These are phyloP conservation scores for Sporisorium graminicola DNA, from an alignment of 1,284 basidiomycete genomes.

Conservation along the genomic window DNA sequence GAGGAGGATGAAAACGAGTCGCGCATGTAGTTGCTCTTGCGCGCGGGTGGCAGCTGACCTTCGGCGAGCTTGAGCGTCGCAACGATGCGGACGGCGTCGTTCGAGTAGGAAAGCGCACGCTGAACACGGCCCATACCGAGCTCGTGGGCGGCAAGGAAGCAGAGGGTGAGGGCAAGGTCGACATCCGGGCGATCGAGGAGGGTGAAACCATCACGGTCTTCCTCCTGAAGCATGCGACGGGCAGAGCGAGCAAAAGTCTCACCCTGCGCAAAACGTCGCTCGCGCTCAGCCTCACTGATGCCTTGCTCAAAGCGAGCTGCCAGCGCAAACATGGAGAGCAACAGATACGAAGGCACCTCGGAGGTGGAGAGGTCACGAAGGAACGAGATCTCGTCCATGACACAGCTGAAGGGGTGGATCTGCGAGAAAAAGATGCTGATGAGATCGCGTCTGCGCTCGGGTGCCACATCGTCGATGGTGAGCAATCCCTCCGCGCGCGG, in stretches of 20 bases:
- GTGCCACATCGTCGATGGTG: slow-evolving; percentile 40
- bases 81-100: slow-evolving; percentile 44
- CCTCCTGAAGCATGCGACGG: slow-evolving; percentile 57
- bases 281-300: slow-evolving; percentile 40
- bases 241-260: slow-evolving; percentile 53
- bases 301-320: slow-evolving; percentile 70
- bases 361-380: slow-evolving; percentile 71
- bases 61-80: slow-evolving; percentile 43
- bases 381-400: slow-evolving; percentile 72
- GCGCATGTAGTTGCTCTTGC: slow-evolving; percentile 33
- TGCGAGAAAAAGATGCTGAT: slow-evolving; percentile 70
- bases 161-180: slow-evolving; percentile 70
- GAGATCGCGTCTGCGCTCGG: slow-evolving; percentile 46
- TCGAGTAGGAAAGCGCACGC: slow-evolving; percentile 70
- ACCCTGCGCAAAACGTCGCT: slow-evolving; percentile 45
- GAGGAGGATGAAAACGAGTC: slow-evolving; percentile 36
- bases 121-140: slow-evolving; percentile 69
- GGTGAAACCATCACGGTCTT: slow-evolving; percentile 41
- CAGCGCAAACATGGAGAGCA: slow-evolving; percentile 71
- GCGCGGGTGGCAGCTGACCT: slow-evolving; percentile 29
- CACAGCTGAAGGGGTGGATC: slow-evolving; percentile 70
- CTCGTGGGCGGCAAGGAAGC: slow-evolving; percentile 70
- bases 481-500: slow-evolving; percentile 25
- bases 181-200: slow-evolving; percentile 60
- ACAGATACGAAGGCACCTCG: slow-evolving; percentile 70